These are phyloP conservation scores for Canavalia ensiformis DNA, from an alignment of 306 rosid species.

Conservation along the genomic window DNA sequence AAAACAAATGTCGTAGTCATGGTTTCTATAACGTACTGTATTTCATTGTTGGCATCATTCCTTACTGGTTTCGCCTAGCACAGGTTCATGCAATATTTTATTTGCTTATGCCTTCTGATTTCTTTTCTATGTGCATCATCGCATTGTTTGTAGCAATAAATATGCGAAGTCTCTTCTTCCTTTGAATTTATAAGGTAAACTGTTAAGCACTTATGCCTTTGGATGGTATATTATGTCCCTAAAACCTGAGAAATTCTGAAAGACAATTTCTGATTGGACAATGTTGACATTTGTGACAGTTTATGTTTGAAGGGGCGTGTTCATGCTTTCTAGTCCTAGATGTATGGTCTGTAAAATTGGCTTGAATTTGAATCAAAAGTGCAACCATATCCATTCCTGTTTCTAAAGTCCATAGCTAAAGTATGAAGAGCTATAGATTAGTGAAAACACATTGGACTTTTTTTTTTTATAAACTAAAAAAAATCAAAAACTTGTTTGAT, in stretches of 20 bases:
- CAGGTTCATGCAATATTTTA: constrained; percentile 54
- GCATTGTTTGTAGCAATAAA: neutral
- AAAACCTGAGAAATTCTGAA: neutral
- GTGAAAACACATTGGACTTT: neutral
- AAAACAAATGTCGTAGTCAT: constrained; percentile 63
- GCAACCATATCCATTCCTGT: neutral
- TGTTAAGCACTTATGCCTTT: constrained; percentile 1
- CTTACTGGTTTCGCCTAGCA: constrained; percentile 73
- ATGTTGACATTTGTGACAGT: neutral
- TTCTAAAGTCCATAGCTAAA: neutral
- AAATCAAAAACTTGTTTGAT: too few relatives aligned
- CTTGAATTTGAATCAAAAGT: neutral
- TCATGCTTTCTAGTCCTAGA: neutral
- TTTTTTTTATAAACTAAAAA: too few relatives aligned
- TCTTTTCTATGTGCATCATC: neutral
- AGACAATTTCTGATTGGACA: neutral
- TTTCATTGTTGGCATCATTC: constrained; percentile 61
- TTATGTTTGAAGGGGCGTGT: neutral
- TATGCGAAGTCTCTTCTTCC: neutral
- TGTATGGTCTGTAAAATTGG: neutral
- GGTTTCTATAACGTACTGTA: constrained; percentile 61
- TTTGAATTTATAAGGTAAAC: neutral
- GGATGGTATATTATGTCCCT: neutral
- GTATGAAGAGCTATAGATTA: neutral
- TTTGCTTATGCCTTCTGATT: constrained; percentile 1